These are phyloP conservation scores for Candida xyloterini DNA, from an alignment of 805 yeast genomes.

Conservation along the genomic window DNA sequence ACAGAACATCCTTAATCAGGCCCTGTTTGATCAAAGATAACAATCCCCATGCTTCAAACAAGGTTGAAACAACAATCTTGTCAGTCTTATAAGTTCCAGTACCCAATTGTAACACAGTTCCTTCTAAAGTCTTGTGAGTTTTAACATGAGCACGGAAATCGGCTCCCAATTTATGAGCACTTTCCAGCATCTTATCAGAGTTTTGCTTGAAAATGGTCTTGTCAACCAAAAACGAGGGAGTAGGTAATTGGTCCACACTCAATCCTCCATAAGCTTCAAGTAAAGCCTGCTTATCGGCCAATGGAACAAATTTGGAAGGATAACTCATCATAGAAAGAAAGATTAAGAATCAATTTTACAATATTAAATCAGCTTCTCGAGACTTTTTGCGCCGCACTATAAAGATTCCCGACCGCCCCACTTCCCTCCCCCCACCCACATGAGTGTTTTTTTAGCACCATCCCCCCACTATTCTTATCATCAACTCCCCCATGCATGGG, in stretches of 20 bases:
- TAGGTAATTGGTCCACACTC: slow-evolving; percentile 41
- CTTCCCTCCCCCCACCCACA: not conserved
- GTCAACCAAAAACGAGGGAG: slow-evolving; percentile 58
- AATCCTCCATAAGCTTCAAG: slow-evolving; percentile 40
- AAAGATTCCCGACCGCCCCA: not conserved
- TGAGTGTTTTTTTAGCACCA: not conserved
- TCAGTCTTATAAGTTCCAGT: slow-evolving; percentile 40
- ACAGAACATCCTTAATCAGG: slow-evolving; percentile 46
- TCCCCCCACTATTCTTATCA: no score
- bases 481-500: no score
- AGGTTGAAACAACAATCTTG: slow-evolving; percentile 64
- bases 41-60: slow-evolving; percentile 61
- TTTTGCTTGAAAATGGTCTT: slow-evolving; percentile 39
- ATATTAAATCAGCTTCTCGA: no score
- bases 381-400: not conserved
- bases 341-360: not conserved
- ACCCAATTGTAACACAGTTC: slow-evolving; percentile 53
- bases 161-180: slow-evolving; percentile 36
- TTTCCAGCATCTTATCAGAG: slow-evolving; percentile 47
- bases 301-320: slow-evolving; percentile 21
- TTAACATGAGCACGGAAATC: slow-evolving; percentile 70
- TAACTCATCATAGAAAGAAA: slow-evolving; percentile 10
- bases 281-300: slow-evolving; percentile 24
- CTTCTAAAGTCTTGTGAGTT: slow-evolving; percentile 69
- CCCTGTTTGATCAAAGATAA: slow-evolving; percentile 29